Percentiles rank a stretch among this genome's conserved stretches.
Evolutionary conservation across 345 rosid species (phyloP).

Genomic region (Populus tremula): DNA sequence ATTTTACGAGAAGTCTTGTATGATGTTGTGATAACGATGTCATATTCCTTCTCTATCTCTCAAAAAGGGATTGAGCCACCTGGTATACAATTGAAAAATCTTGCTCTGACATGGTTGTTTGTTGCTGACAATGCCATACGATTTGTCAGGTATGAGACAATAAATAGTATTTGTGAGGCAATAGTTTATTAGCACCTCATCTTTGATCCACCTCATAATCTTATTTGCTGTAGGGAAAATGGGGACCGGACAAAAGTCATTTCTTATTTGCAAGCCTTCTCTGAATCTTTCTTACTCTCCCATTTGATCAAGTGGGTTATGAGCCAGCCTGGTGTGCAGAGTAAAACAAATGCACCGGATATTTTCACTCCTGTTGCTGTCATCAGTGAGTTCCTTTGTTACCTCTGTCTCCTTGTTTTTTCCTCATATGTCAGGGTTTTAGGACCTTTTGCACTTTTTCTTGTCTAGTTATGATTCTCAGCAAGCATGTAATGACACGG

Average conservation of each 20-base stretch:
- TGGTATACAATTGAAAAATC: slow-evolving; percentile 40
- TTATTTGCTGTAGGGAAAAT: slow-evolving; percentile 45
- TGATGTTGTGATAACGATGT: slow-evolving; percentile 47
- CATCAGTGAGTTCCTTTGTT: slow-evolving; percentile 51
- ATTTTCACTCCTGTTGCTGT: slow-evolving; percentile 47
- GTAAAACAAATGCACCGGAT: slow-evolving; percentile 32
- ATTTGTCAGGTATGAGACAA: slow-evolving; percentile 43
- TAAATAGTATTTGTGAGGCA: neutral
- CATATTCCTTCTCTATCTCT: slow-evolving; percentile 44
- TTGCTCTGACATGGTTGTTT: slow-evolving; percentile 57
- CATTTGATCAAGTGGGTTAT: slow-evolving; percentile 56
- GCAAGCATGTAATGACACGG: slow-evolving; percentile 18
- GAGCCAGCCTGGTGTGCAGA: slow-evolving; percentile 41
- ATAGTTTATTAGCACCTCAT: slow-evolving; percentile 9
- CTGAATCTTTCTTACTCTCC: slow-evolving; percentile 42
- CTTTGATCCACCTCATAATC: slow-evolving; percentile 22
- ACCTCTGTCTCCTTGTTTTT: slow-evolving; percentile 17
- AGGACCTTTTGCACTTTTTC: slow-evolving; percentile 6
- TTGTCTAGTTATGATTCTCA: slow-evolving; percentile 26
- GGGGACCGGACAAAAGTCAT: slow-evolving; percentile 42
- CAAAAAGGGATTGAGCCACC: slow-evolving; percentile 31
- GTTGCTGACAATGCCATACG: slow-evolving; percentile 45
- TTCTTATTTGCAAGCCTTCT: slow-evolving; percentile 45
- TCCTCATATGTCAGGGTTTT: slow-evolving; percentile 4
- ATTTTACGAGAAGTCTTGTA: slow-evolving; percentile 39